phyloP scores from a whole-genome alignment of 148 eudicot species.

The Rhododendron williamsianum region DNA sequence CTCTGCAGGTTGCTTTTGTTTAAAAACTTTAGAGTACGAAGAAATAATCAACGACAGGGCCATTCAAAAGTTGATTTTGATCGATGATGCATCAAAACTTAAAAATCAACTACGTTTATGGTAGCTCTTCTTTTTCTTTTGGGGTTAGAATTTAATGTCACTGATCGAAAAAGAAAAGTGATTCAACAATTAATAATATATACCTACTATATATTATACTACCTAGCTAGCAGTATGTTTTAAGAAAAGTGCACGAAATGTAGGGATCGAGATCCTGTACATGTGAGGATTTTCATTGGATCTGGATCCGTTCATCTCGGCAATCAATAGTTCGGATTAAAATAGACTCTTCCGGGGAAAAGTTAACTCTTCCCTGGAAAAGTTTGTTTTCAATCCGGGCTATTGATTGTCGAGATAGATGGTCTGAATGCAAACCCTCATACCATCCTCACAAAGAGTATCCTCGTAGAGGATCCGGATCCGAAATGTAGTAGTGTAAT shows the following conservation, averaged over 20 bases:
- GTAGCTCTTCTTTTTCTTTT: not conserved
- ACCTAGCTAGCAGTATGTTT: not conserved
- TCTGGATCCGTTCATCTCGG: too few species aligned
- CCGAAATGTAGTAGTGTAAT: too few species aligned
- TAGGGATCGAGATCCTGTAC: too few species aligned
- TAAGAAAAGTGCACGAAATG: not conserved
- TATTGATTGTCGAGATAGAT: too few species aligned
- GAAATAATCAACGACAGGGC: not conserved
- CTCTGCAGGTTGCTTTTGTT: not conserved
- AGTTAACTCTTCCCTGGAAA: too few species aligned
- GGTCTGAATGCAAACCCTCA: too few species aligned
- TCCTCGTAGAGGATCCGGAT: too few species aligned
- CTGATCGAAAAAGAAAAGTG: not conserved
- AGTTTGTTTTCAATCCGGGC: too few species aligned
- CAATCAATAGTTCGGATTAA: too few species aligned
- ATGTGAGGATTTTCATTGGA: too few species aligned
- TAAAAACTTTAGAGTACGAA: not conserved
- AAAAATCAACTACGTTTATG: not conserved
- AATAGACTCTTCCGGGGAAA: too few species aligned
- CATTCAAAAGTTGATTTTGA: slow-evolving; percentile 2
- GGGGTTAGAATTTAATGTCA: not conserved
- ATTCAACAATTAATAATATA: not conserved
- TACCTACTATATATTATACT: not conserved
- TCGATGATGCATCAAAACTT: not conserved
- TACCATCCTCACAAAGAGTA: too few species aligned